Evolutionary conservation across 2,329 filamentous ascomycete species (phyloP), one percentile per base, ranked within the genome.

Genomic region (Periconia macrospinosa): DNA sequence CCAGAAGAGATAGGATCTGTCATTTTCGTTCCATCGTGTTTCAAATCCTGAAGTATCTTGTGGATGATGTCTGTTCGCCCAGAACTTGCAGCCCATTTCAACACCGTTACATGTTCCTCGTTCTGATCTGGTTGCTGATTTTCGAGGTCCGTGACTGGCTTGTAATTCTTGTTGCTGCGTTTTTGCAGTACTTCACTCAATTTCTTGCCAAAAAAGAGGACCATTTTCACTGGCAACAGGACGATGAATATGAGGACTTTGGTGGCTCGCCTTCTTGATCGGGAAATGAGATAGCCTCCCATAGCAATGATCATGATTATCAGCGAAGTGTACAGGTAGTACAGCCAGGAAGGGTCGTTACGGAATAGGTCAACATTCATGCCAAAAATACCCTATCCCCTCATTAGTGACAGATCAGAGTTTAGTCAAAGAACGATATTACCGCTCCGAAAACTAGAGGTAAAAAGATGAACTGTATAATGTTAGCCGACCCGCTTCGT

Each of bases 321-420:
- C 42, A 27, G 20, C 17, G 42, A 45, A 14, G 42, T 45, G 42
- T 45, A 45, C 3, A 49, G 8, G n/a, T 49, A 49, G 17, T 49
- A 49, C 20, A 41, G 17, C 47, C 47, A 49, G 15, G 47, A 49
- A 20, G 47, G 47, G 17, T 49, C 20, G 17, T 49, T 27, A 14
- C 19, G 19, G 37, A 49, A 42, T 13, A 49, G 17, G 47, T 49
- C 47, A 6, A 49, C 37, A 33, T 49, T 49, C 47, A 49, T 49
- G 20, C 47, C 47, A 20, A 49, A 49, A 42, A 49, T 42, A 3
- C 47, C 47, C 33, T 41, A 30, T 27, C 33, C 8, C 3, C 33
- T 23, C 18, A 42, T 49, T 17, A 49, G 33, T 41, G 17, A 30
- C 35, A 41, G n/a, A 6, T 14, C 20, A 23, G 18, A n/a, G 7